Evolutionary conservation across 169 alveolate species (phyloP).

Genomic region (Eimeria zaria): DNA sequence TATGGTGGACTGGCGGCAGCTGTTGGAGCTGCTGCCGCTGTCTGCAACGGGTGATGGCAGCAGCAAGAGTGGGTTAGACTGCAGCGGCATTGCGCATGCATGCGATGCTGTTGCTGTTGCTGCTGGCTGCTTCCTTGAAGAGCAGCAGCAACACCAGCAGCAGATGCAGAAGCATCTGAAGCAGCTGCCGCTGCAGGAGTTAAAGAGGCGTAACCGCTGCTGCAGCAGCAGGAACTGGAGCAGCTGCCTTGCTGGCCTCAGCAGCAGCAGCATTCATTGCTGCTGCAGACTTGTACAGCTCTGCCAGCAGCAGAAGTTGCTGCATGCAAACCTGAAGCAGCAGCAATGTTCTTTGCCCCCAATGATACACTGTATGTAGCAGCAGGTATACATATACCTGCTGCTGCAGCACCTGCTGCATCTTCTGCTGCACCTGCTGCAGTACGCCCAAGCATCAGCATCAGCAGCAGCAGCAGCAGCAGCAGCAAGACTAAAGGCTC

Average conservation of each 20-base stretch:
- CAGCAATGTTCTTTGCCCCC: constrained; percentile 16
- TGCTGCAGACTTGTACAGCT: constrained; percentile 28
- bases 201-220: not conserved
- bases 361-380: constrained; percentile 7
- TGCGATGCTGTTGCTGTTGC: constrained; percentile 43
- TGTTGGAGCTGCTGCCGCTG: constrained; percentile 72
- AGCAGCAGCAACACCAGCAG: constrained; percentile 63
- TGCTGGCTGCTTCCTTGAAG: constrained; percentile 27
- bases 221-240: constrained; percentile 33
- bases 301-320: constrained; percentile 59
- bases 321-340: constrained; percentile 6
- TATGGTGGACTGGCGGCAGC: constrained; percentile 56
- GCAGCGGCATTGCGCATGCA: constrained; percentile 22
- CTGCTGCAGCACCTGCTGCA: not conserved
- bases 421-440: constrained; percentile 24
- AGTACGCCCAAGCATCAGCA: not conserved
- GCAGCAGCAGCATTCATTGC: constrained; percentile 60
- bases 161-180: not conserved
- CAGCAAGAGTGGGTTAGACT: not conserved
- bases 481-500: not conserved
- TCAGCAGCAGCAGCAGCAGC: constrained; percentile 61
- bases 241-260: not conserved
- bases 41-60: not conserved
- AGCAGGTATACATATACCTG: not conserved
- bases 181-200: constrained; percentile 18